A percentile compares a stretch with the other conserved stretches of the same genome.
These are phyloP conservation scores for Rhizopogon rudus DNA, from an alignment of 768 basidiomycete species.

Conservation along the genomic window DNA sequence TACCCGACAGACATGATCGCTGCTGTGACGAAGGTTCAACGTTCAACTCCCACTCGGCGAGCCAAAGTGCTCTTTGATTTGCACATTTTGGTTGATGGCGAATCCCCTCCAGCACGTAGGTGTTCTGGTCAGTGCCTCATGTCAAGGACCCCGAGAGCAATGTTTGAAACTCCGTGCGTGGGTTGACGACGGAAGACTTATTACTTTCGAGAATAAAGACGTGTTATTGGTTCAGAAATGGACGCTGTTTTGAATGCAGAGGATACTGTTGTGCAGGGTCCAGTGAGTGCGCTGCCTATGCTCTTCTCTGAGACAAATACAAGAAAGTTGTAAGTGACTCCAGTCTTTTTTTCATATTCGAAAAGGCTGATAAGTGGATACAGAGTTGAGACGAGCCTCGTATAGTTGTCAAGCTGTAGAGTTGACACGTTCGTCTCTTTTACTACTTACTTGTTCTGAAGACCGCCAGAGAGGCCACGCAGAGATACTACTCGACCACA, in stretches of 20 bases:
- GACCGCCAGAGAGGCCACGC: too few relatives aligned
- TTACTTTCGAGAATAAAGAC: too few relatives aligned
- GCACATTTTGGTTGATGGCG: background rate
- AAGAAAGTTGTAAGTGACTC: constrained; percentile 57
- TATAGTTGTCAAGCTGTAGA: background rate
- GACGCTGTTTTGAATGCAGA: background rate
- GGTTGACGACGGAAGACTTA: background rate
- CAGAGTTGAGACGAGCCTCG: constrained; percentile 44
- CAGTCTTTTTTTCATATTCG: background rate
- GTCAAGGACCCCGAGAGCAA: constrained; percentile 20
- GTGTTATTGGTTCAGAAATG: background rate
- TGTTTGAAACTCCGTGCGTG: constrained; percentile 23
- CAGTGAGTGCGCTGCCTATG: constrained; percentile 47
- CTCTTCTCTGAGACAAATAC: constrained; percentile 74
- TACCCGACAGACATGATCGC: background rate
- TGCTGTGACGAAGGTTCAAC: background rate
- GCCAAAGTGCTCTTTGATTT: background rate
- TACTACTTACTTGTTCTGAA: too few relatives aligned
- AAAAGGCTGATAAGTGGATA: constrained; percentile 5
- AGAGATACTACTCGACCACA: too few relatives aligned
- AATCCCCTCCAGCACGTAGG: background rate
- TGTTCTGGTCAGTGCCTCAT: constrained; percentile 9
- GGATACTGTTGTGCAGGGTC: background rate
- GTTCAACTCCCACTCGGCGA: background rate
- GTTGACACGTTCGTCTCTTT: too few relatives aligned